Evolutionary conservation across 805 yeast genomes (phyloP).

Genomic region (Candida incommunis): DNA sequence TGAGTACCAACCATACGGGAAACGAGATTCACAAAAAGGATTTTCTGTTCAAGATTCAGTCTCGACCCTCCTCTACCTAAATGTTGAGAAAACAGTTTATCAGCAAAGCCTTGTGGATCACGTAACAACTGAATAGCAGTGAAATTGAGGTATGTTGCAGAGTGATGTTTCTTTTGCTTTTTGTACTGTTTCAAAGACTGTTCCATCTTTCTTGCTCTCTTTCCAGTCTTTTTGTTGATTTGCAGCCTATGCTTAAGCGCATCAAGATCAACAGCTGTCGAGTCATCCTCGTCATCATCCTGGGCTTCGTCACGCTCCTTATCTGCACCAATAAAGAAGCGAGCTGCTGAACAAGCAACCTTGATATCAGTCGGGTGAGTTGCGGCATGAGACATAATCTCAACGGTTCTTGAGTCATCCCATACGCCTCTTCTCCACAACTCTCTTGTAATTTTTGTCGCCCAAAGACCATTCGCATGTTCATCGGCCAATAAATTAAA

Average conservation of each 20-base stretch:
- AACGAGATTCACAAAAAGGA: conserved; percentile 71
- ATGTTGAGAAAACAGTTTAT: conserved; percentile 58
- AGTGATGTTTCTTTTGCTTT: conserved; percentile 33
- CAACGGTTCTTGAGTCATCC: conserved; percentile 97
- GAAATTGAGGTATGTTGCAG: conserved; percentile 68
- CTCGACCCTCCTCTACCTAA: conserved; percentile 52
- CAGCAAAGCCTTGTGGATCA: conserved; percentile 98
- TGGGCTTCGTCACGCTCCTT: conserved; percentile 78
- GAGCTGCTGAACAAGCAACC: conserved; percentile 79
- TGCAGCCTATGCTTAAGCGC: conserved; percentile 68
- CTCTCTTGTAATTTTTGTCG: conserved; percentile 86
- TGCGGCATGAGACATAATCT: conserved; percentile 93
- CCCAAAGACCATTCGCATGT: conserved; percentile 85
- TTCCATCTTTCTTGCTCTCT: conserved; percentile 69
- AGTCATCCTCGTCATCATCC: conserved; percentile 48
- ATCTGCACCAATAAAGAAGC: conserved; percentile 90
- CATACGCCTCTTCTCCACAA: conserved; percentile 96
- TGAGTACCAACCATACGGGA: conserved; percentile 90
- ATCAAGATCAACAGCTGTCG: conserved; percentile 39
- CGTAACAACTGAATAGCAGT: conserved; percentile 87
- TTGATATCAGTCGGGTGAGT: conserved; percentile 75
- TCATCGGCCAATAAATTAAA: conserved; percentile 76
- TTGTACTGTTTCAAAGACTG: conserved; percentile 55
- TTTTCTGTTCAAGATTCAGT: conserved; percentile 77
- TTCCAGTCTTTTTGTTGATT: conserved; percentile 69